Conservation (phyloP, 345 rosid genomes). For the Litchi chinensis region DNA sequence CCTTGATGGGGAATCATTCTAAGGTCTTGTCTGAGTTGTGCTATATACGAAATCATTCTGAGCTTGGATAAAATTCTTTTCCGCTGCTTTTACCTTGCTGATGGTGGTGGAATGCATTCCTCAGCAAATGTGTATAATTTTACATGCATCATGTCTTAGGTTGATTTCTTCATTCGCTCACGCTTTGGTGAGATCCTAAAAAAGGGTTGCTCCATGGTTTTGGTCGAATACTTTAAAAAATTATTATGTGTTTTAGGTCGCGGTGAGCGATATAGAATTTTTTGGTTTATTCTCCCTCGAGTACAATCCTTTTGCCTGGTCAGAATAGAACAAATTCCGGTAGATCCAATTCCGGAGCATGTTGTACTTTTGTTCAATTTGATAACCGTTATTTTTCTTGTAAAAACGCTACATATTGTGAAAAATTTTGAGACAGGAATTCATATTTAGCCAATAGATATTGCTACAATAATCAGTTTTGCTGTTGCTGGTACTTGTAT, state of each 20-base stretch:
- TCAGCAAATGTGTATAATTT: constrained; percentile 60
- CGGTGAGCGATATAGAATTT: constrained; percentile 22
- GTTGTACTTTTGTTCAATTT: constrained; percentile 45
- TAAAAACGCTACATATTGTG: constrained; percentile 47
- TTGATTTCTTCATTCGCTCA: constrained; percentile 27
- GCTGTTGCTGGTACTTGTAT: neutral
- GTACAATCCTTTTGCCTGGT: constrained; percentile 26
- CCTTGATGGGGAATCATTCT: neutral
- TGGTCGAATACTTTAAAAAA: constrained; percentile 10
- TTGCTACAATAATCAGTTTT: constrained; percentile 13
- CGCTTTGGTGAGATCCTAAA: constrained; percentile 30
- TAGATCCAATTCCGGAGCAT: constrained; percentile 34
- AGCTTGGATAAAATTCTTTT: constrained; percentile 15
- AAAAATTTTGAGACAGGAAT: constrained; percentile 46
- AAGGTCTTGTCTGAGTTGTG: constrained; percentile 6
- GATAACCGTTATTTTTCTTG: constrained; percentile 31
- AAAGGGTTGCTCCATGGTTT: constrained; percentile 29
- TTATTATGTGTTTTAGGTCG: constrained; percentile 16
- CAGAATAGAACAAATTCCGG: constrained; percentile 26
- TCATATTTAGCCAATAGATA: constrained; percentile 24
- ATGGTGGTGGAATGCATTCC: constrained; percentile 41
- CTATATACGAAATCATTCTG: neutral
- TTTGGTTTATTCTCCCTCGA: constrained; percentile 6
- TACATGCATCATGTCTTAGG: constrained; percentile 27
- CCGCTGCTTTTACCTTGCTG: constrained; percentile 16